Evolutionary conservation across 2,329 filamentous ascomycete species (phyloP), one percentile per base, ranked within the genome.

Genomic region (Sporothrix curviconia): DNA sequence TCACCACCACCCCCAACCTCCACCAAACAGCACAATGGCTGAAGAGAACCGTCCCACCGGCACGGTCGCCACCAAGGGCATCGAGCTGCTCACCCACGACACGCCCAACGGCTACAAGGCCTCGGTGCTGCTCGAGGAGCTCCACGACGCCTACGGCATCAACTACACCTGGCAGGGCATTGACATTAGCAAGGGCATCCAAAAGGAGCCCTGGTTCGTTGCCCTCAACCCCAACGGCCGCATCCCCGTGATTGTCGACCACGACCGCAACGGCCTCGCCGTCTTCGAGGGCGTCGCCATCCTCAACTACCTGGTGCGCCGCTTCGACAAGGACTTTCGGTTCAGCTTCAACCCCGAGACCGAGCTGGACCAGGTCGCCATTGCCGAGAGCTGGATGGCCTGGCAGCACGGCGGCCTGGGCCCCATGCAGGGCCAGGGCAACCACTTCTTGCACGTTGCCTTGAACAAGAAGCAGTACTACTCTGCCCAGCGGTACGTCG

Each of bases 361-460:
- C 37, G 61, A 60, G 36, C 50, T 52, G 32, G 60, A 70, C 61
- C 68, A 74, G 61, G 69, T 73, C 60, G 67, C 67, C 53, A 67
- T 67, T 42, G 74, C 72, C 40, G 80, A 84, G 71, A 78, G 82
- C 67, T 87, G 84, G 84, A 77, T 84, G 61, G 78, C 79, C 39
- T 87, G 83, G 82, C 84, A 90, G 72, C 88, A 89, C 65, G 86
- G 84, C n/a, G 87, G 87, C 2, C 66, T 90, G 2, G 86, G 86
- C 0, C 87, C 87, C 3, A 81, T 80, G 76, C 86, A 90, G 69
- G 87, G 84, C 24, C 87, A 91, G 68, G 84, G 86, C 59, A 86
- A 87, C 70, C 86, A 92, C 72, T 92, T 92, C 74, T 69, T 76
- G 54, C 78, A 81, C 40, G 84, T 85, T 64, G 81, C 86, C 4